Conservation (phyloP, 805 yeast species). For the Kodamaea restingae region DNA sequence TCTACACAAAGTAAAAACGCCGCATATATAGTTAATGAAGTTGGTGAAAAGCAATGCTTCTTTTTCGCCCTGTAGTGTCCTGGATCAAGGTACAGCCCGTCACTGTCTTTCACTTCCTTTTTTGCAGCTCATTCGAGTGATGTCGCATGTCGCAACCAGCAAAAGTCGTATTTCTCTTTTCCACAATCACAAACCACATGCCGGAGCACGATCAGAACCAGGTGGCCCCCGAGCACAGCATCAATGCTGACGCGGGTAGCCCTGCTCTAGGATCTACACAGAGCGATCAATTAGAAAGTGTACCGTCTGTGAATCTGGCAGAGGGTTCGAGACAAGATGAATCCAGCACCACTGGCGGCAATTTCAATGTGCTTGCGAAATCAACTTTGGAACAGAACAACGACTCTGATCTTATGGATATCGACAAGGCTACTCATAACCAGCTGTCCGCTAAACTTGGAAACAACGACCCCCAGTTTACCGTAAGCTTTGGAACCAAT, state of each 20-base stretch:
- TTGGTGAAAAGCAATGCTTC: too few relatives aligned
- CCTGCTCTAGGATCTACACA: background rate
- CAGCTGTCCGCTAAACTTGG: background rate
- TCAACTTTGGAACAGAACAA: background rate
- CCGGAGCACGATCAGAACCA: background rate
- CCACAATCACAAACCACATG: conserved; percentile 2
- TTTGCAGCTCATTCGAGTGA: background rate
- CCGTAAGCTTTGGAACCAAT: too few relatives aligned
- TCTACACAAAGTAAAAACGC: too few relatives aligned
- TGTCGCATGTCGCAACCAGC: conserved; percentile 2
- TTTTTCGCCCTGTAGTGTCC: too few relatives aligned
- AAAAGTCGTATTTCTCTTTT: background rate
- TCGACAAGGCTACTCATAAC: background rate
- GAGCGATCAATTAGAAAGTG: background rate
- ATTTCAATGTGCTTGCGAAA: too few relatives aligned
- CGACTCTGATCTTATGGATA: background rate
- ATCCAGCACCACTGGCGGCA: too few relatives aligned
- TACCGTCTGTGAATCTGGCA: background rate
- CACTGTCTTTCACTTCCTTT: too few relatives aligned
- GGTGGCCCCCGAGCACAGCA: background rate
- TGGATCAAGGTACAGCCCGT: too few relatives aligned
- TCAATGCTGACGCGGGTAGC: background rate
- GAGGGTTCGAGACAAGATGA: background rate
- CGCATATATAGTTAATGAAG: too few relatives aligned
- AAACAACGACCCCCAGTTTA: too few relatives aligned